These are phyloP conservation scores for Trichoderma asperelloides DNA, from an alignment of 495 filamentous ascomycete genomes.

Conservation along the genomic window DNA sequence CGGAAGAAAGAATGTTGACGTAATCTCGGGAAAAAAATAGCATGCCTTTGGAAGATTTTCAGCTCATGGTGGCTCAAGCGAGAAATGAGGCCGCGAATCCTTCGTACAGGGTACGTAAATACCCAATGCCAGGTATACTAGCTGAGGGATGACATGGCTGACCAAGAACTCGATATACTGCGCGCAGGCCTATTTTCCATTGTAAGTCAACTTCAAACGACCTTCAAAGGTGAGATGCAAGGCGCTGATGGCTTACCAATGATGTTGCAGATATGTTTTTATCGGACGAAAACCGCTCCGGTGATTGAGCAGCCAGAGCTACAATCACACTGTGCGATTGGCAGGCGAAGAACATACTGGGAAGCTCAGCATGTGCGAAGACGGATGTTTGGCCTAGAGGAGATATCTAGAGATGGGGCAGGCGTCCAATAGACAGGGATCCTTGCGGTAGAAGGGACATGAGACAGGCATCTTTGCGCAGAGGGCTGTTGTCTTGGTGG, in stretches of 20 bases:
- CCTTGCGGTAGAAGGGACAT: neutral
- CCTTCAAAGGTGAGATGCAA: neutral
- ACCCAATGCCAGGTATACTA: constrained; percentile 10
- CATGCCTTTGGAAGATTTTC: constrained; percentile 56
- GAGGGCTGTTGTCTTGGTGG: neutral
- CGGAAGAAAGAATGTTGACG: neutral
- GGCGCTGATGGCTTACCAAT: neutral
- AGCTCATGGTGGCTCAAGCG: constrained; percentile 56
- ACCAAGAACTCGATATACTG: neutral
- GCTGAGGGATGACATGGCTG: neutral
- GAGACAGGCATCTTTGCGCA: neutral
- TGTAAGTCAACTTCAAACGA: constrained; percentile 41
- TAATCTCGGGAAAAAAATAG: constrained; percentile 15
- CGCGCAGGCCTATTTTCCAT: constrained; percentile 58
- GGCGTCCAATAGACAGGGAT: neutral
- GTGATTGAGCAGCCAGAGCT: constrained; percentile 13
- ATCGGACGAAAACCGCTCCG: constrained; percentile 42
- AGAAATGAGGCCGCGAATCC: constrained; percentile 56
- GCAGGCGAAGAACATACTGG: neutral
- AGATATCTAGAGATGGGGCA: neutral
- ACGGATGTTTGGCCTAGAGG: neutral
- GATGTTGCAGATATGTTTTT: constrained; percentile 40
- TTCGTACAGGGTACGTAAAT: constrained; percentile 46
- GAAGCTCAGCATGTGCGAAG: neutral
- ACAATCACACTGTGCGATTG: neutral